Evolutionary conservation across 805 yeast species (phyloP).

Genomic region (Barnettozyma pratensis): DNA sequence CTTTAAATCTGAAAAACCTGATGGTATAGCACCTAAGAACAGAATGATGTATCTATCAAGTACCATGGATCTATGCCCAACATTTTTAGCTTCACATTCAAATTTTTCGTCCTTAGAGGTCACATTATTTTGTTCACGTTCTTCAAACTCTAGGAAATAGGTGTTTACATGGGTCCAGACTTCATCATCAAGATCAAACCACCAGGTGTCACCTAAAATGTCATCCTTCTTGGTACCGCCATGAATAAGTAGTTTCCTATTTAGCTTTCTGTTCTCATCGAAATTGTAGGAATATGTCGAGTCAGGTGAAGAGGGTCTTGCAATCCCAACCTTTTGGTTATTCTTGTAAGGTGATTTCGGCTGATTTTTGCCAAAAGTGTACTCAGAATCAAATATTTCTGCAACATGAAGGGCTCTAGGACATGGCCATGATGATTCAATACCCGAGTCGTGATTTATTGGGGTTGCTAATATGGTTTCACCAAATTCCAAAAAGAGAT

Average conservation of each 20-base stretch:
- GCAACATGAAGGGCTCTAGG: slow-evolving; percentile 34
- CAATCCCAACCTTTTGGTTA: slow-evolving; percentile 9
- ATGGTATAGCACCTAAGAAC: slow-evolving; percentile 15
- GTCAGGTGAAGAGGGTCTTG: slow-evolving; percentile 13
- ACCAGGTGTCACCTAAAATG: slow-evolving; percentile 46
- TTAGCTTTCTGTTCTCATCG: neutral
- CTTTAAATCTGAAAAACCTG: neutral
- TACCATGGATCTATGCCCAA: slow-evolving; percentile 13
- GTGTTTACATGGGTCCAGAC: slow-evolving; percentile 32
- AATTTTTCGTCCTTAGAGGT: slow-evolving; percentile 4
- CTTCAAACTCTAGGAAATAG: slow-evolving; percentile 20
- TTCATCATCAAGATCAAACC: slow-evolving; percentile 40
- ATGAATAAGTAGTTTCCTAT: slow-evolving; percentile 27
- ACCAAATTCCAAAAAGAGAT: slow-evolving; percentile 32
- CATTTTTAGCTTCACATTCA: slow-evolving; percentile 13
- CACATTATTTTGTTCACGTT: slow-evolving; percentile 8
- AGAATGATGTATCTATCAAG: slow-evolving; percentile 18
- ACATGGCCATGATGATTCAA: slow-evolving; percentile 22
- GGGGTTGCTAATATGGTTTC: slow-evolving; percentile 32
- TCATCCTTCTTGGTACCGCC: slow-evolving; percentile 32
- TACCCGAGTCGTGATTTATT: slow-evolving; percentile 15
- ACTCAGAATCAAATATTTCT: slow-evolving; percentile 19
- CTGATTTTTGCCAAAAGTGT: slow-evolving; percentile 2
- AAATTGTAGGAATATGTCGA: slow-evolving; percentile 2
- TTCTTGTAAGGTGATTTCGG: neutral